These are phyloP conservation scores for Ascosphaera pollenicola DNA, from an alignment of 2,329 filamentous ascomycete species.

Conservation along the genomic window DNA sequence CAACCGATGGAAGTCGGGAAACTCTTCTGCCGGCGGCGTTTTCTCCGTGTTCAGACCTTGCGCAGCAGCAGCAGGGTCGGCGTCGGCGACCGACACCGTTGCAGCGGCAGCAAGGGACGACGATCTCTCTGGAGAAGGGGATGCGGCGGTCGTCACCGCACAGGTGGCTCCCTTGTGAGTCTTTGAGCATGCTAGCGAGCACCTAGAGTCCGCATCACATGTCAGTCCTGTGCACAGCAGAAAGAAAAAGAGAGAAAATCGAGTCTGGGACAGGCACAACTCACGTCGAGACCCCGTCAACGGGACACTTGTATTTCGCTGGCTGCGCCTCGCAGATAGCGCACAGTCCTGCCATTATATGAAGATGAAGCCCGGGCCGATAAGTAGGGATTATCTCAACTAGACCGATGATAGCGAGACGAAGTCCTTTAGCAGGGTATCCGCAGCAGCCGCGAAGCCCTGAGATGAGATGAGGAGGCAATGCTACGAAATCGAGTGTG, in stretches of 20 bases:
- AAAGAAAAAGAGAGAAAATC: no score
- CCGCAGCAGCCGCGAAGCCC: no score
- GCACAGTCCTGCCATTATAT: slow-evolving; percentile 7
- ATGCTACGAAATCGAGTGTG: no score
- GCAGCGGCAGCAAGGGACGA: slow-evolving; percentile 1
- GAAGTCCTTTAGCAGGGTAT: no score
- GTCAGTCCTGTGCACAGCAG: not conserved
- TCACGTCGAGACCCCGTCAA: not conserved
- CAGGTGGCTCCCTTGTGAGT: slow-evolving; percentile 21
- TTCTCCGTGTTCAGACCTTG: slow-evolving; percentile 4
- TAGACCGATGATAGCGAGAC: no score
- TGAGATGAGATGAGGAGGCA: no score
- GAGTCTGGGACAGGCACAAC: not conserved
- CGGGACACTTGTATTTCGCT: slow-evolving; percentile 13
- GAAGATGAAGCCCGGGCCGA: no score
- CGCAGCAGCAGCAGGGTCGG: slow-evolving; percentile 3
- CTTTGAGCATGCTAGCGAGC: slow-evolving; percentile 24
- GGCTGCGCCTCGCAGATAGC: slow-evolving; percentile 10
- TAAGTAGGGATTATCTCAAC: no score
- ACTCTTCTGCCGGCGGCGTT: not conserved
- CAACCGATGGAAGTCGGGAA: slow-evolving; percentile 3
- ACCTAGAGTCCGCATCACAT: slow-evolving; percentile 11
- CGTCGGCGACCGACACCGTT: slow-evolving; percentile 3
- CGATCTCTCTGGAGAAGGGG: not conserved
- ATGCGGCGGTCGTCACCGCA: slow-evolving; percentile 10